Conservation (phyloP, 208 protist species). For the Crithidia brevicula region DNA sequence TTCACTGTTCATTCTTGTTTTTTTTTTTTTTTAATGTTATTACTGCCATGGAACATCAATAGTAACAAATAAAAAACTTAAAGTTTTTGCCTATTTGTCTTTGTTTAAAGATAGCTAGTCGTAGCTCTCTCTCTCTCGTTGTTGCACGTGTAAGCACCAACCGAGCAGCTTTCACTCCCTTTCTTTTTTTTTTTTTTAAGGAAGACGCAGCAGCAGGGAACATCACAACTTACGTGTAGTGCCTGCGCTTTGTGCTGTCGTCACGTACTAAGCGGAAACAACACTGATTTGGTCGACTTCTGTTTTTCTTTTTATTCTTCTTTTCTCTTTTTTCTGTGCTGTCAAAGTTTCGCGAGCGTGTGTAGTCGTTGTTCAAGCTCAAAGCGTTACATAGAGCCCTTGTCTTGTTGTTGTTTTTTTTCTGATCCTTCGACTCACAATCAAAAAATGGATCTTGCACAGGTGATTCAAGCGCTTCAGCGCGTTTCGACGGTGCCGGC, state of each 20-base stretch:
- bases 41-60: no score
- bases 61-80: no score
- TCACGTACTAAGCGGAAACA: no score
- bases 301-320: conserved; percentile 30
- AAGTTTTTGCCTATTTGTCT: no score
- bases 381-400: no score
- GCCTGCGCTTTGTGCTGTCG: neutral
- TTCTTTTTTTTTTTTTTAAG: neutral
- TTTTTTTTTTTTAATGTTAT: conserved; percentile 10
- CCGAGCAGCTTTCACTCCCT: neutral
- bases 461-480: conserved; percentile 58
- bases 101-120: no score
- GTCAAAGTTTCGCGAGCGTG: no score
- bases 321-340: conserved; percentile 7
- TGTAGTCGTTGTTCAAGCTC: no score
- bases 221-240: conserved; percentile 1
- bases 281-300: conserved; percentile 1
- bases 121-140: conserved; percentile 3
- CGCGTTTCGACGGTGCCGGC: conserved; percentile 27
- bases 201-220: neutral
- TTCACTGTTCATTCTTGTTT: neutral
- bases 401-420: neutral
- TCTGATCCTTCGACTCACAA: neutral
- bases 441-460: conserved; percentile 60
- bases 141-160: conserved; percentile 1